These are phyloP conservation scores for Boletellus emodensis DNA, from an alignment of 768 basidiomycete species.

Conservation along the genomic window DNA sequence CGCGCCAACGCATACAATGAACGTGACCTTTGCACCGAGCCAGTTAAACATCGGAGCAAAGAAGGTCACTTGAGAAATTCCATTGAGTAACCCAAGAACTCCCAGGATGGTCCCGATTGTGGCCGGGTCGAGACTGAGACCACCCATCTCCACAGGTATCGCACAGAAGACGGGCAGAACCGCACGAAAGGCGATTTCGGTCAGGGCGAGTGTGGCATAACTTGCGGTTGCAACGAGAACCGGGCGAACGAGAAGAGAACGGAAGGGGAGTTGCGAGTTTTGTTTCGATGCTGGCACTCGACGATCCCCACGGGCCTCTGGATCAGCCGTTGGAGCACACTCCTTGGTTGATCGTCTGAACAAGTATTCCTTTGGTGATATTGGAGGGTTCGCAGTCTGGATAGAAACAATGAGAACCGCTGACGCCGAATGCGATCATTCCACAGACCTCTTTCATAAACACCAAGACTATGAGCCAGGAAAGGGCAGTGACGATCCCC, in stretches of 20 bases:
- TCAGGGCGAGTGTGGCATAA: slow-evolving; percentile 56
- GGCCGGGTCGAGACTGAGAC: slow-evolving; percentile 24
- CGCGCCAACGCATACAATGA: slow-evolving; percentile 45
- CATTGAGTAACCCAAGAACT: slow-evolving; percentile 23
- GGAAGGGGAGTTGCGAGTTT: slow-evolving; percentile 40
- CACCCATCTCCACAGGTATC: slow-evolving; percentile 29
- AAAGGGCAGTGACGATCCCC: slow-evolving; percentile 49
- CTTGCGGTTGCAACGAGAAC: slow-evolving; percentile 57
- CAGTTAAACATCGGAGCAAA: slow-evolving; percentile 54
- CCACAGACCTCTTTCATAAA: slow-evolving; percentile 52
- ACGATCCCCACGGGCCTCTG: not conserved
- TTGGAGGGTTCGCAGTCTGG: slow-evolving; percentile 14
- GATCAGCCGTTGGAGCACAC: not conserved
- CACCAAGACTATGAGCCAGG: slow-evolving; percentile 46
- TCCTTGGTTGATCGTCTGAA: slow-evolving; percentile 6
- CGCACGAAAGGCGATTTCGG: slow-evolving; percentile 61
- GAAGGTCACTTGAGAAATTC: slow-evolving; percentile 55
- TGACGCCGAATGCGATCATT: not conserved
- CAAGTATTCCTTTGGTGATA: slow-evolving; percentile 17
- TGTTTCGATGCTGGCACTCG: not conserved
- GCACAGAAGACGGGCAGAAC: slow-evolving; percentile 33
- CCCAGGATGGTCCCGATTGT: slow-evolving; percentile 30
- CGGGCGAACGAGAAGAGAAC: slow-evolving; percentile 43
- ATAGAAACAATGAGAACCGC: not conserved
- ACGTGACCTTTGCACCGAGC: slow-evolving; percentile 57